Conservation (phyloP, 257 asterid species). For the Solanum okadae region DNA sequence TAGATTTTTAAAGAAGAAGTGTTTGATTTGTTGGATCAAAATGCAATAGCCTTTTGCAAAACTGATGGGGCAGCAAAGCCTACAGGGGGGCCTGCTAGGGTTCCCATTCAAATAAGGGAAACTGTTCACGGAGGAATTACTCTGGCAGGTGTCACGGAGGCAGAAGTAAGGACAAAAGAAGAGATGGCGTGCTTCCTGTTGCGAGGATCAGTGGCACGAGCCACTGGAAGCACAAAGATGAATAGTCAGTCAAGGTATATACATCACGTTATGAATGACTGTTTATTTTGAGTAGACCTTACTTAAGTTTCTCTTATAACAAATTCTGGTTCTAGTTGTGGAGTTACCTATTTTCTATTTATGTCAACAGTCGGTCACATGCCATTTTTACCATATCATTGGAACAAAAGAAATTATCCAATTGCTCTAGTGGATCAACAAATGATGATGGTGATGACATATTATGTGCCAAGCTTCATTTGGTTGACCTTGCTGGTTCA, state of each 20-base stretch:
- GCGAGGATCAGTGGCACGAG: conserved; percentile 83
- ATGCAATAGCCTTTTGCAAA: conserved; percentile 18
- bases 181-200: conserved; percentile 84
- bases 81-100: conserved; percentile 54
- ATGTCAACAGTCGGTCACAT: conserved; percentile 71
- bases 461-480: conserved; percentile 77
- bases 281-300: neutral
- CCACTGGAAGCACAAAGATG: conserved; percentile 98
- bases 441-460: conserved; percentile 74
- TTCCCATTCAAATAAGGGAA: conserved; percentile 90
- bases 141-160: conserved; percentile 94
- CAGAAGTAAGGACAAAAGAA: conserved; percentile 78
- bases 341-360: neutral
- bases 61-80: conserved; percentile 18
- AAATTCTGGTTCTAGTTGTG: neutral
- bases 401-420: conserved; percentile 64
- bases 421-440: conserved; percentile 17
- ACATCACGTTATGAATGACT: neutral
- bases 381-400: conserved; percentile 91
- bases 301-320: neutral
- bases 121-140: conserved; percentile 81
- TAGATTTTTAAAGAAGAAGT: conserved; percentile 98
- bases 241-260: conserved; percentile 90
- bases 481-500: conserved; percentile 98
- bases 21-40: conserved; percentile 69